Percentiles rank a stretch among this genome's conserved stretches.
These are phyloP conservation scores for Phytophthora pinifolia DNA, from an alignment of 352 stramenopile species.

Conservation along the genomic window DNA sequence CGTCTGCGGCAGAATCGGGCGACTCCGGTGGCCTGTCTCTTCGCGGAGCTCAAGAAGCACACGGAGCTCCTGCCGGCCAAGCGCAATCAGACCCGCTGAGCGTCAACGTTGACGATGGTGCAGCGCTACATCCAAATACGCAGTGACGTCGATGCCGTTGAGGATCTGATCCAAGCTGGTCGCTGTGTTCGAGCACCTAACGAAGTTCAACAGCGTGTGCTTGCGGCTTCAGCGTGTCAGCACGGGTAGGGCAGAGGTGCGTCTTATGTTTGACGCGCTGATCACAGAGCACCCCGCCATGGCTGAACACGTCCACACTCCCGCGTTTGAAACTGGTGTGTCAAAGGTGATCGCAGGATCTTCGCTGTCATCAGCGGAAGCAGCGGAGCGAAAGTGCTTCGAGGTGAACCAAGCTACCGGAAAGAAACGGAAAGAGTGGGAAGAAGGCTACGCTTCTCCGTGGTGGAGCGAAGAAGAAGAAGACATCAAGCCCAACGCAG, in stretches of 20 bases:
- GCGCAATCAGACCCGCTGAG: conserved; percentile 27
- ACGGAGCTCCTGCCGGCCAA: too few species aligned
- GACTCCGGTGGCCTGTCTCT: too few species aligned
- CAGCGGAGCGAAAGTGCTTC: neutral
- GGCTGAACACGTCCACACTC: conserved; percentile 1
- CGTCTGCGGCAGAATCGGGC: too few species aligned
- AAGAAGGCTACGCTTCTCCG: conserved; percentile 3
- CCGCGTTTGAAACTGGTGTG: too few species aligned
- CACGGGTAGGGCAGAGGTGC: conserved; percentile 13
- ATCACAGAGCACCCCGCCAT: conserved; percentile 13
- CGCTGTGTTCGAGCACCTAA: conserved; percentile 8
- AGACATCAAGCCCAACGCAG: neutral
- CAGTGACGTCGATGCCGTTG: conserved; percentile 18
- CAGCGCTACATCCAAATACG: conserved; percentile 25
- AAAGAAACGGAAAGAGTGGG: neutral
- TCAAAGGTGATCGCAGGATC: too few species aligned
- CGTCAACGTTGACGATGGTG: conserved; percentile 21
- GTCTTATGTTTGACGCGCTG: conserved; percentile 13
- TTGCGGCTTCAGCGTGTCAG: conserved; percentile 2
- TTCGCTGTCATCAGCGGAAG: neutral
- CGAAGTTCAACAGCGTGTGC: conserved; percentile 19
- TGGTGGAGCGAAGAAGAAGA: neutral
- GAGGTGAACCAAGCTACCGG: neutral
- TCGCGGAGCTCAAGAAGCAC: conserved; percentile 18
- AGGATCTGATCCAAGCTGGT: conserved; percentile 23